phyloP scores from a whole-genome alignment of 148 eudicot genomes.

The Amaranthus palmeri region DNA sequence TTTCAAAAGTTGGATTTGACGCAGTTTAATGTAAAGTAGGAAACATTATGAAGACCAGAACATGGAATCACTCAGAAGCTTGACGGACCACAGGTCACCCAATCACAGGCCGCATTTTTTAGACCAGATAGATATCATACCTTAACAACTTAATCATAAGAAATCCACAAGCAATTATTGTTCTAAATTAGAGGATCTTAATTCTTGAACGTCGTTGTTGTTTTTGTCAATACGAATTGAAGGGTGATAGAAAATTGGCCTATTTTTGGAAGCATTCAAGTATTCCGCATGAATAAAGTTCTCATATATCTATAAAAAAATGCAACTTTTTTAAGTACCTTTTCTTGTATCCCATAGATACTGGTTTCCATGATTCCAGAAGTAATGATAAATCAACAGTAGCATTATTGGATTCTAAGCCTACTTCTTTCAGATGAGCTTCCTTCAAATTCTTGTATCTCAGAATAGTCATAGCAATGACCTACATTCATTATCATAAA shows the following conservation, averaged over 20 bases:
- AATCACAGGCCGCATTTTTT: background rate
- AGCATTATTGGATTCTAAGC: constrained; percentile 17
- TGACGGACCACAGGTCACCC: background rate
- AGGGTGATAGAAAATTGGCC: no score
- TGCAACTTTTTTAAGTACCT: constrained; percentile 44
- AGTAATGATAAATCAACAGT: constrained; percentile 43
- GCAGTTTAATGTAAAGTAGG: background rate
- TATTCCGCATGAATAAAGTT: background rate
- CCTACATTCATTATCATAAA: constrained; percentile 37
- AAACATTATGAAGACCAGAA: background rate
- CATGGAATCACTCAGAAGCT: background rate
- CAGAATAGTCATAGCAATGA: constrained; percentile 55
- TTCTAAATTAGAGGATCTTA: no score
- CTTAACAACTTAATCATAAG: background rate
- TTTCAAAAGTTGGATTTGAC: background rate
- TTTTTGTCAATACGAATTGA: no score
- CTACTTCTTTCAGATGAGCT: constrained; percentile 28
- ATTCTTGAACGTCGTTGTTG: no score
- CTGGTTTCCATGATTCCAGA: constrained; percentile 89
- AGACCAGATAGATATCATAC: background rate
- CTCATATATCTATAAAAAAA: background rate
- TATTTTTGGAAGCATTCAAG: no score
- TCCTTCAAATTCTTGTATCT: constrained; percentile 67
- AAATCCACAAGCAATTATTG: background rate
- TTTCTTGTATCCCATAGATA: constrained; percentile 80